These are phyloP conservation scores for Myriosclerotinia curreyana DNA, from an alignment of 2,329 filamentous ascomycete genomes.

Conservation along the genomic window DNA sequence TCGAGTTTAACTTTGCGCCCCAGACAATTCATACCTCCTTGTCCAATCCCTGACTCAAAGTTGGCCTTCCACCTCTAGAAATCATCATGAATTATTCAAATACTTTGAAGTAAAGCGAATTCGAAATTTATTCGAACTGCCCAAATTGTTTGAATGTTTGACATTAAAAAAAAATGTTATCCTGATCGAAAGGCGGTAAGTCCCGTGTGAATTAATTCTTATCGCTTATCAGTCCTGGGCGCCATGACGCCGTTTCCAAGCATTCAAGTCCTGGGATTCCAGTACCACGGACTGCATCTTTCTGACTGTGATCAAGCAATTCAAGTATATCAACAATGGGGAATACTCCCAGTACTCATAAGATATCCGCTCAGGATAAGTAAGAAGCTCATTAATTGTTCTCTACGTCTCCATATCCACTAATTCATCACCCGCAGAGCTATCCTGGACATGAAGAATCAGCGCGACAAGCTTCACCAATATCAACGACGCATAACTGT, in stretches of 20 bases:
- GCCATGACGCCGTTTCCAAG: conserved; percentile 20
- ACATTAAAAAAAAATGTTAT: conserved; percentile 13
- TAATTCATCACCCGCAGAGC: conserved; percentile 55
- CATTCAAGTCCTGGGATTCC: neutral
- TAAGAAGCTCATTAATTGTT: conserved; percentile 44
- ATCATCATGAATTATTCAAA: conserved; percentile 30
- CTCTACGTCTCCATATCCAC: neutral
- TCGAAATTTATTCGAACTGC: neutral
- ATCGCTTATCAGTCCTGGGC: conserved; percentile 22
- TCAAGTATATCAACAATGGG: conserved; percentile 50
- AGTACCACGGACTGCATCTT: conserved; percentile 6
- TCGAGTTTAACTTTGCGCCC: conserved; percentile 12
- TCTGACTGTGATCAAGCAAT: conserved; percentile 22
- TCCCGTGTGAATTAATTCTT: conserved; percentile 8
- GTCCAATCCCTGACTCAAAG: conserved; percentile 57
- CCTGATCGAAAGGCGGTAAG: conserved; percentile 9
- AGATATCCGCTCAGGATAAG: conserved; percentile 82
- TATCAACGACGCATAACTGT: conserved; percentile 88
- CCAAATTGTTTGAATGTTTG: neutral
- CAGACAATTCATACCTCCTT: conserved; percentile 49
- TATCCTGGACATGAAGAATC: conserved; percentile 95
- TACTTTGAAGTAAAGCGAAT: too few species aligned
- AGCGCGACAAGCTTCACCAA: conserved; percentile 94
- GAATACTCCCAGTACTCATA: conserved; percentile 60
- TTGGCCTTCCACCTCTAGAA: conserved; percentile 44